Percentiles rank a stretch among this genome's conserved stretches.
These are phyloP conservation scores for Ophiostoma sp. DNA, from an alignment of 2,329 filamentous ascomycete species.

Conservation along the genomic window DNA sequence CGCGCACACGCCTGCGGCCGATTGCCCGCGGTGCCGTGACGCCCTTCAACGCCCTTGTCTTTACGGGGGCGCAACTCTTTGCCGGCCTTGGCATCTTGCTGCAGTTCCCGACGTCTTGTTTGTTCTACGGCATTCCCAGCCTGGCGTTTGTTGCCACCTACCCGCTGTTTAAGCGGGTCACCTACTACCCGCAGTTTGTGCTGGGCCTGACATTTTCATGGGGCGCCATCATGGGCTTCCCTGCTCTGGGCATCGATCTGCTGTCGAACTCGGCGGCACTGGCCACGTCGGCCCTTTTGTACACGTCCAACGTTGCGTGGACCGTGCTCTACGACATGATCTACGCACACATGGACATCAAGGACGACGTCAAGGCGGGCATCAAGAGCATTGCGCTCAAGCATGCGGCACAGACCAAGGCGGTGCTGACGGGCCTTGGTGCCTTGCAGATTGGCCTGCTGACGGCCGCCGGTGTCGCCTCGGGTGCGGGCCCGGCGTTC, in stretches of 20 bases:
- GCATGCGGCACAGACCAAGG: conserved; percentile 71
- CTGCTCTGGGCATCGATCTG: conserved; percentile 73
- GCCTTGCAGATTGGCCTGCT: conserved; percentile 64
- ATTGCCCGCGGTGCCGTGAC: conserved; percentile 74
- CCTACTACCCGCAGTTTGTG: conserved; percentile 79
- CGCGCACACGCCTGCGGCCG: conserved; percentile 69
- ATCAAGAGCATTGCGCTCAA: conserved; percentile 84
- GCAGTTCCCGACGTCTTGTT: conserved; percentile 67
- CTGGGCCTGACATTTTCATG: conserved; percentile 82
- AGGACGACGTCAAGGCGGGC: conserved; percentile 76
- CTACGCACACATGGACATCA: conserved; percentile 87
- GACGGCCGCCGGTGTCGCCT: conserved; percentile 60
- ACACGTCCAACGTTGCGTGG: conserved; percentile 76
- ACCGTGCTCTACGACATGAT: conserved; percentile 89
- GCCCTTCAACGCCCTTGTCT: conserved; percentile 64
- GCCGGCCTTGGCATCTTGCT: conserved; percentile 67
- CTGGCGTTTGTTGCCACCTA: conserved; percentile 69
- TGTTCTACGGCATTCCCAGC: conserved; percentile 72
- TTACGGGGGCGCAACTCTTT: conserved; percentile 68
- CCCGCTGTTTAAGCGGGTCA: conserved; percentile 78
- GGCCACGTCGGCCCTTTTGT: conserved; percentile 62
- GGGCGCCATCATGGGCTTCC: conserved; percentile 84
- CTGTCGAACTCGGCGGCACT: conserved; percentile 57
- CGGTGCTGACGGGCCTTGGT: conserved; percentile 65
- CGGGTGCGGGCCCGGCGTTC: conserved; percentile 63